Conservation (phyloP, 371 early-diverging fungal genomes). For the Rhizopus delemar region DNA sequence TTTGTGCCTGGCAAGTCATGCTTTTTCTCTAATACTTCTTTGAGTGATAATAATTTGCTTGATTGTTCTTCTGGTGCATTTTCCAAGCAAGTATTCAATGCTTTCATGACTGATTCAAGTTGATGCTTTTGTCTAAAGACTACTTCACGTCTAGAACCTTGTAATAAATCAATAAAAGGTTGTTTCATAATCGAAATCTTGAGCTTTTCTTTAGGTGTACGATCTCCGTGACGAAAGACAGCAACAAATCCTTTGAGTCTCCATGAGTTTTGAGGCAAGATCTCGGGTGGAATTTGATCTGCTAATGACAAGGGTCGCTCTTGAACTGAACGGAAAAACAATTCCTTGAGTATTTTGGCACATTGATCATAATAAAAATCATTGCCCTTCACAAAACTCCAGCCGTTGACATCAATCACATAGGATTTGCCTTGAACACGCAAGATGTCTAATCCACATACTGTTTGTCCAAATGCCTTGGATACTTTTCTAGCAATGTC, state of each 20-base stretch:
- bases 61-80: slow-evolving; percentile 53
- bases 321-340: slow-evolving; percentile 47
- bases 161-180: slow-evolving; percentile 71
- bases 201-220: slow-evolving; percentile 97
- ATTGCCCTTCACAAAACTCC: slow-evolving; percentile 99
- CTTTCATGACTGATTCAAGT: slow-evolving; percentile 65
- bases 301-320: slow-evolving; percentile 59
- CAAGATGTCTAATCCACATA: slow-evolving; percentile 96
- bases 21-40: slow-evolving; percentile 79
- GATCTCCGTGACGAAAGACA: slow-evolving; percentile 93
- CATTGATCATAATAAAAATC: slow-evolving; percentile 91
- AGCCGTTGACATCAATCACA: slow-evolving; percentile 99
- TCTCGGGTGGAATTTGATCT: slow-evolving; percentile 59
- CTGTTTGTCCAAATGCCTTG: slow-evolving; percentile 85
- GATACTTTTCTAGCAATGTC: slow-evolving; percentile 82
- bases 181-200: slow-evolving; percentile 74
- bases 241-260: slow-evolving; percentile 89
- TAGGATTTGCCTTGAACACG: slow-evolving; percentile 83
- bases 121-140: slow-evolving; percentile 78
- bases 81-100: slow-evolving; percentile 63
- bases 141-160: slow-evolving; percentile 73
- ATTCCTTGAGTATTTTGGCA: slow-evolving; percentile 70
- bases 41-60: slow-evolving; percentile 60
- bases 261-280: slow-evolving; percentile 86
- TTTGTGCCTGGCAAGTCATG: slow-evolving; percentile 87